Evolutionary conservation across 805 yeast genomes (phyloP), one percentile per base, ranked within the genome.

Genomic region (Lachancea sp.): DNA sequence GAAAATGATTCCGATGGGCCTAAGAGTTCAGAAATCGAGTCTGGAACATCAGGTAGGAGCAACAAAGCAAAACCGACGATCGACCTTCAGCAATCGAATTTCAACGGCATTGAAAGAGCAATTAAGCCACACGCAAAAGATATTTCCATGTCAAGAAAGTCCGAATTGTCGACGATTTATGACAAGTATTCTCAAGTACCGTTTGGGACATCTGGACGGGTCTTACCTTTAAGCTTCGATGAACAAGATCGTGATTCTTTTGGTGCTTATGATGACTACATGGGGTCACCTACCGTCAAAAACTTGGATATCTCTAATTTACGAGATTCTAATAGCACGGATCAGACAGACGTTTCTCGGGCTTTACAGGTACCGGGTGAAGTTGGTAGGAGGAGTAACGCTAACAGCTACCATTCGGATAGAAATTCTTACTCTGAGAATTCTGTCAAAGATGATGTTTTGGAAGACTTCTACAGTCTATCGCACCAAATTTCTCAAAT

Each of bases 211-310:
- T 20, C 29, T 2, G 43, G n/a, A 12, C 19, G 17, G n/a, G 21
- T 16, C 9, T 39, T 39, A 8, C 26, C 24, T 2, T 17, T 19
- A 18, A 18, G n/a, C 3, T 13, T 28, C 5, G 39, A 25, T 11
- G 47, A 45, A 8, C 38, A 50, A 6, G 44, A 51, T 25, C 41
- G 36, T 16, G 38, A 40, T 18, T 29, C 44, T 19, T 49, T 45
- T 18, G 55, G 53, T 34, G 56, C 61, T 8, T 54, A 60, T 38
- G 52, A 54, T 26, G 53, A 52, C 33, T 55, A 56, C 29, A 42
- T 51, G 11, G 59, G 58, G 3, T 44, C 54, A 4, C 36, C 51
- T 1, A 51, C 45, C 21, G 43, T 32, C 16, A 52, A 47, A 30
- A 47, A 50, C 7, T 46, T 54, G 32, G 57, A 55, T 36, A 51